These are phyloP conservation scores for Emmonsiellopsis sp. DNA, from an alignment of 2,329 filamentous ascomycete genomes.

Conservation along the genomic window DNA sequence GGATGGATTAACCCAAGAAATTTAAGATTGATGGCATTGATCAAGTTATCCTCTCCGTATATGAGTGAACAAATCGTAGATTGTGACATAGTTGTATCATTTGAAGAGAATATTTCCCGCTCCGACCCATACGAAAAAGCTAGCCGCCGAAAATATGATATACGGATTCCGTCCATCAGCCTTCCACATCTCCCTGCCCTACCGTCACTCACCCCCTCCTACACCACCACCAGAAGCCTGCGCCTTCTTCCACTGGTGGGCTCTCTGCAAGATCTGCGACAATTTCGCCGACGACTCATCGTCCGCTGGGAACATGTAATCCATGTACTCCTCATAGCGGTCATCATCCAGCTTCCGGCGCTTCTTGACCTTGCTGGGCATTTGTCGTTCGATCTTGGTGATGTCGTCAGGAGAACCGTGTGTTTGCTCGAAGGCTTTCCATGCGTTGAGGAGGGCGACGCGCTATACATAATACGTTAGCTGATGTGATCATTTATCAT, in stretches of 20 bases:
- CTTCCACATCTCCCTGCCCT: neutral
- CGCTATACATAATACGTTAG: conserved; percentile 41
- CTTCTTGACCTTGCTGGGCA: conserved; percentile 91
- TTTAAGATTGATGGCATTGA: too few relatives aligned
- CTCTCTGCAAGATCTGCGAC: conserved; percentile 73
- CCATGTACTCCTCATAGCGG: conserved; percentile 90
- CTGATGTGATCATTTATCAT: neutral
- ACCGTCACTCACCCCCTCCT: neutral
- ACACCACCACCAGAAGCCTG: conserved; percentile 19
- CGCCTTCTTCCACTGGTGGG: conserved; percentile 75
- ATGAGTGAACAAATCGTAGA: too few relatives aligned
- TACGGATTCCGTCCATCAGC: too few relatives aligned
- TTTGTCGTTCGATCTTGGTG: conserved; percentile 78
- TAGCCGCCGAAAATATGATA: too few relatives aligned
- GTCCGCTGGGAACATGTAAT: conserved; percentile 94
- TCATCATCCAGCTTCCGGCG: conserved; percentile 85
- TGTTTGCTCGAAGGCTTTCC: conserved; percentile 82
- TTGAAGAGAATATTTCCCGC: too few relatives aligned
- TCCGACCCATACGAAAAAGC: too few relatives aligned
- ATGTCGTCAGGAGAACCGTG: conserved; percentile 69
- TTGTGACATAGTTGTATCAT: too few relatives aligned
- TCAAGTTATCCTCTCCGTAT: too few relatives aligned
- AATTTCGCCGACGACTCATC: conserved; percentile 77
- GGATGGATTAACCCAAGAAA: too few relatives aligned
- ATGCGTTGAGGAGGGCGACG: conserved; percentile 83